Base-by-base conservation (phyloP, 208 protist species). In the Crithidia bombi region DNA sequence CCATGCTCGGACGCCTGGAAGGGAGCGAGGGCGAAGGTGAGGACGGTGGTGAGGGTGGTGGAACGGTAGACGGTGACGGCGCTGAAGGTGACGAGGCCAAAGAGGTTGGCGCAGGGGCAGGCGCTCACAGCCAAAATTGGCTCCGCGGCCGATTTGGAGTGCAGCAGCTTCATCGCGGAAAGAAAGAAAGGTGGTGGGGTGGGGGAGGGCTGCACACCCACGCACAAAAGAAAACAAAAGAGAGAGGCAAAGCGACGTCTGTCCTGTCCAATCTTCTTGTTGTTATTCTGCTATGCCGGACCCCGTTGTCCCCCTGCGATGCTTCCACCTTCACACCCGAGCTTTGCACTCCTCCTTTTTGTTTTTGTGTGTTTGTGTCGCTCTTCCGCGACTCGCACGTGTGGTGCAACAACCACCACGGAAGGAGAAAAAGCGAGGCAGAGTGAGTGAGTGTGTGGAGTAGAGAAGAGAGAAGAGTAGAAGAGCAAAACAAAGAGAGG, bases 91-190 rank as follows among this genome's bases (percentile, higher is more conserved):
- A 92, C 86, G 65, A 95, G 68, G 35, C 84, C 87, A 23, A 95
- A 79, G 0, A 95, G 67, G 49, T 95, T 90, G 69, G 91, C 89
- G 49, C 77, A 87, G 12, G 75, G 87, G 63, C 90, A 95, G 28
- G 90, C 81, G 6, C 84, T 89, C 21, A 87, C 81, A 10, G 90
- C 78, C 32, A 93, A 54, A 47, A 95, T 89, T 11, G 78, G 81
- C 69, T 92, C 87, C 19, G 82, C 57, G 0, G 77, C 68, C 12
- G 86, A 74, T 50, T 88, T 89, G 38, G 82, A 86, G 62, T 95
- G 90, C 33, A 93, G 57, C 3, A 93, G 54, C 56, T 91, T 91
- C 90, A 95, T 92, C 3, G 33, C 23, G 32, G 26, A 38, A 26
- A 46, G 36, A 46, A n/a, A 26, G 19, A 15, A 61, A 26, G 6